These are phyloP conservation scores for Phanerochaete carnosa DNA, from an alignment of 768 basidiomycete species.

Conservation along the genomic window DNA sequence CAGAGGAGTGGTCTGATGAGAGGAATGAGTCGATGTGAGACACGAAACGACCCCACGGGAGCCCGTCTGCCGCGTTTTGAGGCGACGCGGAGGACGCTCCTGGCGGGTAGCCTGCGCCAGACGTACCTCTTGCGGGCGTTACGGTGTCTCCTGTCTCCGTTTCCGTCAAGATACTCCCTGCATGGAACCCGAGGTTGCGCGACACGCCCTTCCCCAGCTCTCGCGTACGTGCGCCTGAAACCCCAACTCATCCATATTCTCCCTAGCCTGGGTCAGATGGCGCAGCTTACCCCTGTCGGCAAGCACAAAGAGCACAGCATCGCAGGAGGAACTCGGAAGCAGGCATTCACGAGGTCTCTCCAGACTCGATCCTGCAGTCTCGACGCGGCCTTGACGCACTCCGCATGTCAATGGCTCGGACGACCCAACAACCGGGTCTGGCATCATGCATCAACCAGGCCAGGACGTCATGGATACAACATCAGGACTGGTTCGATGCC, in stretches of 20 bases:
- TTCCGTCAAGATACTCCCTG: background rate
- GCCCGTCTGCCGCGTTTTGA: background rate
- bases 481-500: too few relatives aligned
- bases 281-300: background rate
- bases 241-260: background rate
- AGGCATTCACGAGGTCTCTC: background rate
- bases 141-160: background rate
- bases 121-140: background rate
- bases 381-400: too few relatives aligned
- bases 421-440: background rate
- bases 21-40: background rate
- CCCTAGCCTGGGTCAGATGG: background rate
- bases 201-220: background rate
- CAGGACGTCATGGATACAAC: too few relatives aligned
- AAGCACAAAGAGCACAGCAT: background rate
- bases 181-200: background rate
- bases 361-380: background rate
- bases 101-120: background rate
- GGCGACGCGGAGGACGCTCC: background rate
- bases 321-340: background rate
- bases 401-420: background rate
- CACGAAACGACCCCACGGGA: background rate
- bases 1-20: too few relatives aligned
- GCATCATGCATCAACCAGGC: too few relatives aligned
- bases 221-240: background rate